phyloP scores from a whole-genome alignment of 1,284 basidiomycete species.

The Cyathus olla region DNA sequence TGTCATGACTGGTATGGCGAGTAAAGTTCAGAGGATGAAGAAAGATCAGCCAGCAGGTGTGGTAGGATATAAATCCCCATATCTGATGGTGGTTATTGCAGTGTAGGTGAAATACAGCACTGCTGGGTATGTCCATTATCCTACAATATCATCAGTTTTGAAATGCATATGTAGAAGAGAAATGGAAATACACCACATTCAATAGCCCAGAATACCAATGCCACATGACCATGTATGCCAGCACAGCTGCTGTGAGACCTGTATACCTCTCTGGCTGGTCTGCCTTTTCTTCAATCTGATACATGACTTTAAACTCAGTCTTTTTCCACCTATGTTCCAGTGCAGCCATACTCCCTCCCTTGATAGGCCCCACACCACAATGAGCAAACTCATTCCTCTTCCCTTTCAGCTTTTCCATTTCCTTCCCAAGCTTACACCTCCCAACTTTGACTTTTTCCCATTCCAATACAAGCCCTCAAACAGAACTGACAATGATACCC shows the following conservation, averaged over 20 bases:
- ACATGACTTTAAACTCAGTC: slow-evolving; percentile 49
- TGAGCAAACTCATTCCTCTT: slow-evolving; percentile 15
- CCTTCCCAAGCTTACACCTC: slow-evolving; percentile 38
- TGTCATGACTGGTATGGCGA: slow-evolving; percentile 51
- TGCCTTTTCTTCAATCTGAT: slow-evolving; percentile 36
- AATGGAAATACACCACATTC: no score
- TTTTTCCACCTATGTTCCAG: no score
- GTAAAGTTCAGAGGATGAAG: slow-evolving; percentile 52
- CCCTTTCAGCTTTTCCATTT: no score
- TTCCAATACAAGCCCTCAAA: slow-evolving; percentile 47
- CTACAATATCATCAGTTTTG: no score
- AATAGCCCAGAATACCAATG: slow-evolving; percentile 45
- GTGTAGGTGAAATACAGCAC: slow-evolving; percentile 51
- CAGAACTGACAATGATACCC: slow-evolving; percentile 48
- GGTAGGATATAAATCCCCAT: slow-evolving; percentile 48
- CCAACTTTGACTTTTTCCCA: slow-evolving; percentile 42
- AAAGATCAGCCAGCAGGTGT: slow-evolving; percentile 49
- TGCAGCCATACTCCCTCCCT: slow-evolving; percentile 24
- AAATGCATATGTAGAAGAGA: no score
- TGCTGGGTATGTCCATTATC: slow-evolving; percentile 46
- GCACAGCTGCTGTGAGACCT: slow-evolving; percentile 35
- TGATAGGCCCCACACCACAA: no score
- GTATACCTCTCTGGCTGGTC: slow-evolving; percentile 34
- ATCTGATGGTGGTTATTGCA: slow-evolving; percentile 49
- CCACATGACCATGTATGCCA: slow-evolving; percentile 48